Evolutionary conservation across 1,284 basidiomycete genomes (phyloP).

Genomic region (Cutaneotrichosporon sp.): DNA sequence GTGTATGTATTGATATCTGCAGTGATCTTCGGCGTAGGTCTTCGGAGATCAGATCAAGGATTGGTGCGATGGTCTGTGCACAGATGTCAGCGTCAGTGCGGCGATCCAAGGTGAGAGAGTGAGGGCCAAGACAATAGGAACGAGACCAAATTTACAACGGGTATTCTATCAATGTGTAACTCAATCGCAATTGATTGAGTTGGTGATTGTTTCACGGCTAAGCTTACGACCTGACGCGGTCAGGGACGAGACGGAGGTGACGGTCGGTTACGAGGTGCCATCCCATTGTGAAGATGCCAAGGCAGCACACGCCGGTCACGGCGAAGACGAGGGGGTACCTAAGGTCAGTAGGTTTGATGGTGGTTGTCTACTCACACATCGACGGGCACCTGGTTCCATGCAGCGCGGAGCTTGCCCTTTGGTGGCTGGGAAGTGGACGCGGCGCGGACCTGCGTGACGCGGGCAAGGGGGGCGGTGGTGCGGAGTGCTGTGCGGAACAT

Average conservation of each 20-base stretch:
- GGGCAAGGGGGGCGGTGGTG: neutral
- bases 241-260: neutral
- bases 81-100: neutral
- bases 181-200: too few species aligned
- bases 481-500: slow-evolving; percentile 1
- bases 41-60: too few species aligned
- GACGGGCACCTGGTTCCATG: neutral
- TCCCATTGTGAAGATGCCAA: neutral
- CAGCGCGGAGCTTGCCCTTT: neutral
- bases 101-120: neutral
- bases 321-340: slow-evolving; percentile 8
- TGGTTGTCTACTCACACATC: neutral
- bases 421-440: neutral
- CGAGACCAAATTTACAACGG: neutral
- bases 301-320: neutral
- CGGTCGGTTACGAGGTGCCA: neutral
- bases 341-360: neutral
- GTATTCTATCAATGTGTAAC: too few species aligned
- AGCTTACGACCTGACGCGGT: neutral
- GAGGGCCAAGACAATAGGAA: neutral
- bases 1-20: slow-evolving; percentile 8
- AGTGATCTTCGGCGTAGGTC: neutral
- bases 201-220: neutral
- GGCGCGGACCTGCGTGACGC: neutral
- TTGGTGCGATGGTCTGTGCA: too few species aligned